phyloP scores from a whole-genome alignment of 805 yeast species.

The Ogataea salicorniae region DNA sequence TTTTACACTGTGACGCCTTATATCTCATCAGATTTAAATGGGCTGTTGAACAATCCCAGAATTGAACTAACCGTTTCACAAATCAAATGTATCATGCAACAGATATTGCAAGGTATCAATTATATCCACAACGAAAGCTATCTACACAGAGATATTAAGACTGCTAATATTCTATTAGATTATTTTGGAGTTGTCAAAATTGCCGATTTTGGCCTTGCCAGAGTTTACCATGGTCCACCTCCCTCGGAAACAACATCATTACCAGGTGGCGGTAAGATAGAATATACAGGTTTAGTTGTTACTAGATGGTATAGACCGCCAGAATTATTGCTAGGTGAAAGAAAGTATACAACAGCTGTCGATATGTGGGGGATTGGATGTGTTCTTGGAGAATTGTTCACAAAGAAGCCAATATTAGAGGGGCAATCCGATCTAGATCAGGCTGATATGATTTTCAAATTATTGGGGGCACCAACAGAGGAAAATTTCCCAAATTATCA shows the following conservation, averaged over 20 bases:
- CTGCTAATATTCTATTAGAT: slow-evolving; percentile 88
- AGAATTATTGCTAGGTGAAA: slow-evolving; percentile 81
- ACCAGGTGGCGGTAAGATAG: slow-evolving; percentile 52
- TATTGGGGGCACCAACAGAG: slow-evolving; percentile 74
- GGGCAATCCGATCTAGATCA: slow-evolving; percentile 88
- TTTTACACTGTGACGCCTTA: slow-evolving; percentile 90
- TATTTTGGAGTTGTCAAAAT: slow-evolving; percentile 73
- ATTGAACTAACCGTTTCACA: slow-evolving; percentile 57
- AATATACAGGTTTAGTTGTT: slow-evolving; percentile 68
- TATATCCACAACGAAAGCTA: slow-evolving; percentile 63
- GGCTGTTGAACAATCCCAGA: slow-evolving; percentile 75
- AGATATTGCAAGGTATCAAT: slow-evolving; percentile 72
- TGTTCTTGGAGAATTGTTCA: slow-evolving; percentile 87
- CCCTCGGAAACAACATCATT: slow-evolving; percentile 18
- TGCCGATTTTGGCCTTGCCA: slow-evolving; percentile 94
- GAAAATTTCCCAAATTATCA: slow-evolving; percentile 58
- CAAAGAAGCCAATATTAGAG: slow-evolving; percentile 73
- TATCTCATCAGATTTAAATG: slow-evolving; percentile 89
- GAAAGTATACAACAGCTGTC: slow-evolving; percentile 85
- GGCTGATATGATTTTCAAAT: slow-evolving; percentile 70
- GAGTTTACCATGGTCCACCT: slow-evolving; percentile 42
- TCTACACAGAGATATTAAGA: slow-evolving; percentile 88
- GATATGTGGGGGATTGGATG: slow-evolving; percentile 99
- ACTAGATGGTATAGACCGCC: slow-evolving; percentile 99
- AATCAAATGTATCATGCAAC: slow-evolving; percentile 77